Conservation (phyloP, 371 early-diverging fungal species). For the Coemansia sp. region DNA sequence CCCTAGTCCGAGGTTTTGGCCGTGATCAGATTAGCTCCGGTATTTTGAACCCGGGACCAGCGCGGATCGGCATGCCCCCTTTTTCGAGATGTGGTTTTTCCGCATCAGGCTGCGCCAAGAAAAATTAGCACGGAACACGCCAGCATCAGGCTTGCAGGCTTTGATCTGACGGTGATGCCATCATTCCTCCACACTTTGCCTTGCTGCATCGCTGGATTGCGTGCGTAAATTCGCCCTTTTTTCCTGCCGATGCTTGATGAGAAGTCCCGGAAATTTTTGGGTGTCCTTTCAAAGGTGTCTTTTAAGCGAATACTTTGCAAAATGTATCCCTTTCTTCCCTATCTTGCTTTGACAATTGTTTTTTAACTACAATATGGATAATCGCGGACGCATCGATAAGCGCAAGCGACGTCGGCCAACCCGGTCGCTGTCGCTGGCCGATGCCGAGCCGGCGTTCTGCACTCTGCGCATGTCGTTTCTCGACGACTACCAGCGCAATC, state of each 20-base stretch:
- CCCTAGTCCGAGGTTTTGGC: neutral
- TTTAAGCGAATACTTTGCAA: too few species aligned
- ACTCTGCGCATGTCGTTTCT: conserved; percentile 26
- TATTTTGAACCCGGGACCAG: neutral
- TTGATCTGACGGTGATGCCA: conserved; percentile 3
- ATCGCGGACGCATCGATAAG: conserved; percentile 28
- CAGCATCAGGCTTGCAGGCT: conserved; percentile 1
- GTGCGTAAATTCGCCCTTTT: neutral
- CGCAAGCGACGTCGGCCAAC: conserved; percentile 39
- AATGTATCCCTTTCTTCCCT: neutral
- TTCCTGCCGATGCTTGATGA: too few species aligned
- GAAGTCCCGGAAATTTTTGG: neutral
- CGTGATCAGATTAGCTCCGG: neutral
- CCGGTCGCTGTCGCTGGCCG: conserved; percentile 26
- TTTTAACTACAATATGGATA: neutral
- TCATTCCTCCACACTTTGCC: neutral
- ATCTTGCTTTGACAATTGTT: too few species aligned
- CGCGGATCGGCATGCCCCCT: neutral
- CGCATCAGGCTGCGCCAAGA: neutral
- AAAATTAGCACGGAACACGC: neutral
- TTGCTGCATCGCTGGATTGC: conserved; percentile 2
- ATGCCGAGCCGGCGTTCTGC: conserved; percentile 2
- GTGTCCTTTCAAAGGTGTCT: neutral
- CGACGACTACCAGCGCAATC: conserved; percentile 47
- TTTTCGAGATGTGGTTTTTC: neutral